A percentile compares a stretch with the other conserved stretches of the same genome.
These are phyloP conservation scores for Wolfiporia cocos DNA, from an alignment of 1,284 basidiomycete species.

Conservation along the genomic window DNA sequence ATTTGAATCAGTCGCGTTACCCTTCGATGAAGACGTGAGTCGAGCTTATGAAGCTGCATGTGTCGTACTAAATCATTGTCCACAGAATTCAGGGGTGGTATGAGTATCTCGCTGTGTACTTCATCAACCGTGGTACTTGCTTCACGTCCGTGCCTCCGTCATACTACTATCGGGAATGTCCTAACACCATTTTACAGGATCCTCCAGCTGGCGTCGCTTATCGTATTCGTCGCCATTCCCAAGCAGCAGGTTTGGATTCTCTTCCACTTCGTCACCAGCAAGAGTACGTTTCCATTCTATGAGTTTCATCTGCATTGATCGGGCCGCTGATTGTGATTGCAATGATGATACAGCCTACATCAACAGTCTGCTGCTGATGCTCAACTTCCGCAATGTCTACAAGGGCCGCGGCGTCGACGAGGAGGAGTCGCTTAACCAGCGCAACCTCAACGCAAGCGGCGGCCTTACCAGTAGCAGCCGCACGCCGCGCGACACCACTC, in stretches of 20 bases:
- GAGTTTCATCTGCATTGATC: neutral
- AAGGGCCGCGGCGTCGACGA: conserved; percentile 31
- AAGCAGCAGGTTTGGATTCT: conserved; percentile 29
- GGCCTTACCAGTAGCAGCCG: conserved; percentile 3
- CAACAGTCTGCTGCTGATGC: conserved; percentile 22
- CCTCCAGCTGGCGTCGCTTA: conserved; percentile 20
- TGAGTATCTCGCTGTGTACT: conserved; percentile 13
- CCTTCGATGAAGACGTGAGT: conserved; percentile 25
- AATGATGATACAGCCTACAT: conserved; percentile 14
- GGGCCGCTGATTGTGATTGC: neutral
- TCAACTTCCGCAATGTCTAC: conserved; percentile 27
- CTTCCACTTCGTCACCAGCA: conserved; percentile 30
- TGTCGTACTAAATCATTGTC: conserved; percentile 11
- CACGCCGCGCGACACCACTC: conserved; percentile 6
- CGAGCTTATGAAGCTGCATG: neutral
- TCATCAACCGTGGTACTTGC: conserved; percentile 27
- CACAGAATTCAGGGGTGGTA: conserved; percentile 10
- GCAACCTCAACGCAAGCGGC: conserved; percentile 11
- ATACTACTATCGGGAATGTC: neutral
- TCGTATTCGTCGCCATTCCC: conserved; percentile 25
- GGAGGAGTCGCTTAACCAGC: conserved; percentile 24
- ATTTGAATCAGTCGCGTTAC: conserved; percentile 22
- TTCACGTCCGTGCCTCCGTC: conserved; percentile 17
- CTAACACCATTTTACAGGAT: conserved; percentile 9
- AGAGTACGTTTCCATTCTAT: conserved; percentile 20